phyloP scores from a whole-genome alignment of 2,329 filamentous ascomycete genomes.

The Pestalotiopsis sp. region DNA sequence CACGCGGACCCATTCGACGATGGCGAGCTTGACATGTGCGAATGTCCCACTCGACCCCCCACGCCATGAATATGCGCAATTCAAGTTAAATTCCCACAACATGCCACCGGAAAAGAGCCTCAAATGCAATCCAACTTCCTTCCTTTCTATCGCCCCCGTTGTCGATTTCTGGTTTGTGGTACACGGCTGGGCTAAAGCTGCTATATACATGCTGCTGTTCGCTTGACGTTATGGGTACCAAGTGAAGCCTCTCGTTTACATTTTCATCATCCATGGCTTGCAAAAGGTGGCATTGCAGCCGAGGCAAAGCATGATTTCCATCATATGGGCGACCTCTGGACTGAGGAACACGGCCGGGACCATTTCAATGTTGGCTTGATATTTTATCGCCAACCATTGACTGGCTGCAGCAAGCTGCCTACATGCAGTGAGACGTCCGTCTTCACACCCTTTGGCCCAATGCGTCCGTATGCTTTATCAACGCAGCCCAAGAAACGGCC shows the following conservation, averaged over 20 bases:
- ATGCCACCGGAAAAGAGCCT: constrained; percentile 17
- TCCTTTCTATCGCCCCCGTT: neutral
- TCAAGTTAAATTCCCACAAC: constrained; percentile 25
- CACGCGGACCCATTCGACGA: neutral
- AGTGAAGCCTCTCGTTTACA: neutral
- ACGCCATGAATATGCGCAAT: neutral
- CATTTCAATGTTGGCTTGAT: neutral
- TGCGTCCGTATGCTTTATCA: constrained; percentile 3
- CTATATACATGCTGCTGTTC: neutral
- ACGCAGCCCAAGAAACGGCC: neutral
- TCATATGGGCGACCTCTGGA: too few relatives aligned
- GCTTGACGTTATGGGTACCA: neutral
- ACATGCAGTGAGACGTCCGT: neutral
- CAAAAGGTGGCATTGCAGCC: neutral
- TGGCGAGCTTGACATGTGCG: constrained; percentile 6
- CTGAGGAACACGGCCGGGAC: neutral
- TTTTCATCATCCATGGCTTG: neutral
- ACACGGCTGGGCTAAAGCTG: neutral
- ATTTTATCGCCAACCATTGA: neutral
- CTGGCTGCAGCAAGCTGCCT: neutral
- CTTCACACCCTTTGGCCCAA: neutral
- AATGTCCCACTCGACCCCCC: constrained; percentile 24
- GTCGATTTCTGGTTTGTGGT: neutral
- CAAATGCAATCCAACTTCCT: constrained; percentile 1
- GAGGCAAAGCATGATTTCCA: too few relatives aligned